Evolutionary conservation across 2,329 filamentous ascomycete species (phyloP), one percentile per base, ranked within the genome.

Genomic region (Plenodomus lindquistii): DNA sequence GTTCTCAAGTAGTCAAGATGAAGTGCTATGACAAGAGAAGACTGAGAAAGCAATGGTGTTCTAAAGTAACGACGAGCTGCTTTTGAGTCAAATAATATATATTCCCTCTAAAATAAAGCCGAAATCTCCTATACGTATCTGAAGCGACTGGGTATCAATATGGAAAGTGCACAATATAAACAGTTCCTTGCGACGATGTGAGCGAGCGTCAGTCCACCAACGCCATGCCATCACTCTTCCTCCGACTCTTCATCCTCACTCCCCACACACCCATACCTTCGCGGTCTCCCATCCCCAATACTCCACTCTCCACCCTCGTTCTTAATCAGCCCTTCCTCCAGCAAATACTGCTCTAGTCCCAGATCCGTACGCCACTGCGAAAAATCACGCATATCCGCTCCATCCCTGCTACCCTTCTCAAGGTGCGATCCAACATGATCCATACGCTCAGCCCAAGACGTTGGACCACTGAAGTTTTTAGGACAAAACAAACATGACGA

Each of bases 361-460:
- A 37, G 39, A 34, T 73, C 69, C 2, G 37, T 37, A 16, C 58
- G 62, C 71, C 71, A 73, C 5, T 41, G 51, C 7, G 41, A 27
- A 4, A 43, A 22, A 31, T 69, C 57, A 18, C 59, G 42, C 34
- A 60, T 53, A 7, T 48, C 52, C 2, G 42, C 29, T 15, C 50
- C 50, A 6, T 24, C 44, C 37, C 59, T 71, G 71, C 63, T 74
- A 37, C 71, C 77, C 70, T 70, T 80, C 71, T 94, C 90, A 38
- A 93, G 79, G 69, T 97, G 92, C 49, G 83, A 80, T 0, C 89
- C 90, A 2, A 96, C 83, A 72, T 97, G 92, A 70, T 97, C 92
- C 85, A 96, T 90, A 19, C 89, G 80, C 48, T 86, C 81, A 49
- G 94, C 88, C 91, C 91, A 96, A 10, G 84, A 84, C 5, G 77